phyloP scores from a whole-genome alignment of 2,329 filamentous ascomycete species.

The Talaromyces pinophilus region DNA sequence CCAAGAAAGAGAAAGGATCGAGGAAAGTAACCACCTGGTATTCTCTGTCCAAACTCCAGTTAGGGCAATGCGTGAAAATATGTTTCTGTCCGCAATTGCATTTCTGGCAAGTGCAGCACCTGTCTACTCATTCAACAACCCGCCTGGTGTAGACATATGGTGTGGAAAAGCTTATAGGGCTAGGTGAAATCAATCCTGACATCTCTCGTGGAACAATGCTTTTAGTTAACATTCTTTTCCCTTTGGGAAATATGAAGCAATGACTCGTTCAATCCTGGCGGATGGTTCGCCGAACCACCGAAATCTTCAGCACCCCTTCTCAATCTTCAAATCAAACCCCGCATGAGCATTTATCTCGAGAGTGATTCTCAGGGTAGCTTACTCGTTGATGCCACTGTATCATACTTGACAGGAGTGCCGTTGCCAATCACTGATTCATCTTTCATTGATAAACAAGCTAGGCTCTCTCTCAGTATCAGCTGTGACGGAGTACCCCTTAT shows the following conservation, averaged over 20 bases:
- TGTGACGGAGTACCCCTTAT: conserved; percentile 26
- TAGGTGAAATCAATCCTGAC: conserved; percentile 32
- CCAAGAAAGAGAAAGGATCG: not conserved
- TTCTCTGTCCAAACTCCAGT: not conserved
- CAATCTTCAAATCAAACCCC: conserved; percentile 49
- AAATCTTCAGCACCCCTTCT: conserved; percentile 42
- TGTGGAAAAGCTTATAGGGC: conserved; percentile 52
- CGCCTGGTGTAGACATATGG: conserved; percentile 50
- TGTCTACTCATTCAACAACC: conserved; percentile 35
- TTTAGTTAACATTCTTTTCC: not conserved
- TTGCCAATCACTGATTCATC: conserved; percentile 30
- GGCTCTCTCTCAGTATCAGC: conserved; percentile 38
- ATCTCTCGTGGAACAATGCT: not conserved
- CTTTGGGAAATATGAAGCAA: conserved; percentile 36
- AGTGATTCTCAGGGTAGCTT: conserved; percentile 43
- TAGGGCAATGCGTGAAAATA: not conserved
- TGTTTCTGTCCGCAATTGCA: not conserved
- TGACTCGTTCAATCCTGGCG: conserved; percentile 52
- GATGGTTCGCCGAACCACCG: conserved; percentile 46
- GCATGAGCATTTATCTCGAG: conserved; percentile 52
- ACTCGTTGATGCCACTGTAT: conserved; percentile 47
- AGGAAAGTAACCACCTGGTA: too few relatives aligned
- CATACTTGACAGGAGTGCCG: conserved; percentile 41
- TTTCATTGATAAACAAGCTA: conserved; percentile 24
- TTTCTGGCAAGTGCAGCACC: not conserved